Base-by-base conservation (phyloP, 2,329 filamentous ascomycete genomes). In the Penicillium hordei region DNA sequence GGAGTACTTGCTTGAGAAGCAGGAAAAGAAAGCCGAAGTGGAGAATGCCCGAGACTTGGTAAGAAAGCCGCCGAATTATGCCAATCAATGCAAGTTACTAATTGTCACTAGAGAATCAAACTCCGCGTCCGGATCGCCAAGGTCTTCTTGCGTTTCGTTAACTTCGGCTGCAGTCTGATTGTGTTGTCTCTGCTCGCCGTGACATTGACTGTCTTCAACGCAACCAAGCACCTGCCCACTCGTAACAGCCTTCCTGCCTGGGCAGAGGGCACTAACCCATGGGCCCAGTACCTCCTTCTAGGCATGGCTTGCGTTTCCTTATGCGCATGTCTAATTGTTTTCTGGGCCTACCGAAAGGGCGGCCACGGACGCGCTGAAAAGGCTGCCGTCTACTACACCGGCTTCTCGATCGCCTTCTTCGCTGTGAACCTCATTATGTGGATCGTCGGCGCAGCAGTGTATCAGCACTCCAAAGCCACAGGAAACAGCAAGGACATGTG, bases 91-190 rank as follows among this genome's bases (percentile, higher is more conserved):
- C n/a, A 57, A 17, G 21, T 72, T 81, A 74, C 82, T 74, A 61
- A 70, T 67, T 53, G 29, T 42, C 4, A 7, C 46, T 72, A 96
- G 93, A 95, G 90, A 88, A 86, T 96, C 75, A 97, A 97, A 80
- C 88, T 88, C 36, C 86, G 91, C 65, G 93, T 97, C 34, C 87
- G 94, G 46, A 83, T 97, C 76, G 94, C 93, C 66, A 99, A 99
- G 81, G 88, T 97, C 68, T 86, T 96, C 61, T 87, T 99, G n/a
- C 89, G 94, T 64, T 89, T 91, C 56, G 90, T 97, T 78, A 97
- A 93, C 82, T 97, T 99, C 76, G 92, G 91, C 76, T 99, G 94
- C 82, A 93, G 90, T 75, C 83, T 97, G 60, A 97, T 99, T 72
- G 91, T 99, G 64, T 84, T 99, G 57, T 83, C 92, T 61, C 93